phyloP scores from a whole-genome alignment of 2,329 filamentous ascomycete species.

The Neofusicoccum parvum region DNA sequence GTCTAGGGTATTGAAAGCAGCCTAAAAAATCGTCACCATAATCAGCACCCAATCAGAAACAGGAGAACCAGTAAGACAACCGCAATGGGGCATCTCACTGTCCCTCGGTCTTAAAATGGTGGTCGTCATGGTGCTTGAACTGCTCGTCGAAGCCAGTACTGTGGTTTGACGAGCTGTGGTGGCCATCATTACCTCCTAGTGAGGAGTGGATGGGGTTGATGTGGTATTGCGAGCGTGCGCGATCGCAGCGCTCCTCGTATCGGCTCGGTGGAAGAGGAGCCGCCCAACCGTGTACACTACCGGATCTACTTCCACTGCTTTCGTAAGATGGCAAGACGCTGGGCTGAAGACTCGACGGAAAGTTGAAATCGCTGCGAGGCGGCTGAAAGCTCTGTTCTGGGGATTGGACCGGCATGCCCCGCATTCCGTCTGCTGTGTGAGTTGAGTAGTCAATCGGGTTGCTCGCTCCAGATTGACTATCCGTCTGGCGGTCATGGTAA shows the following conservation, averaged over 20 bases:
- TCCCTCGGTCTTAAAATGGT: conserved; percentile 8
- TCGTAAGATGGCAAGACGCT: background rate
- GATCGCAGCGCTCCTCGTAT: background rate
- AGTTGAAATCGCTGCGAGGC: background rate
- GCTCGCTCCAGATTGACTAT: background rate
- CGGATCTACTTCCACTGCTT: background rate
- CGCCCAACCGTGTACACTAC: background rate
- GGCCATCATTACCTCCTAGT: background rate
- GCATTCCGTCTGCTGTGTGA: background rate
- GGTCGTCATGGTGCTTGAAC: background rate
- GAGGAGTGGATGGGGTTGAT: background rate
- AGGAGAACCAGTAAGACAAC: background rate
- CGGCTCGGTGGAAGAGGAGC: background rate
- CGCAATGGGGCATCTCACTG: background rate
- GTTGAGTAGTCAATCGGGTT: background rate
- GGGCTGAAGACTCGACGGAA: background rate
- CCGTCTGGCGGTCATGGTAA: background rate
- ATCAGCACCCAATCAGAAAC: background rate
- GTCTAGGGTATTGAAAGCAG: background rate
- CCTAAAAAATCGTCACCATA: background rate
- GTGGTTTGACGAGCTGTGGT: background rate
- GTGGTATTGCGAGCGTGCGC: background rate
- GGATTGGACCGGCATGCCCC: conserved; percentile 4
- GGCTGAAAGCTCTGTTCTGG: background rate
- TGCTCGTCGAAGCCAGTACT: background rate